A percentile compares a stretch with the other conserved stretches of the same genome.
These are phyloP conservation scores for Zygotorulaspora sp. DNA, from an alignment of 805 yeast species.

Conservation along the genomic window DNA sequence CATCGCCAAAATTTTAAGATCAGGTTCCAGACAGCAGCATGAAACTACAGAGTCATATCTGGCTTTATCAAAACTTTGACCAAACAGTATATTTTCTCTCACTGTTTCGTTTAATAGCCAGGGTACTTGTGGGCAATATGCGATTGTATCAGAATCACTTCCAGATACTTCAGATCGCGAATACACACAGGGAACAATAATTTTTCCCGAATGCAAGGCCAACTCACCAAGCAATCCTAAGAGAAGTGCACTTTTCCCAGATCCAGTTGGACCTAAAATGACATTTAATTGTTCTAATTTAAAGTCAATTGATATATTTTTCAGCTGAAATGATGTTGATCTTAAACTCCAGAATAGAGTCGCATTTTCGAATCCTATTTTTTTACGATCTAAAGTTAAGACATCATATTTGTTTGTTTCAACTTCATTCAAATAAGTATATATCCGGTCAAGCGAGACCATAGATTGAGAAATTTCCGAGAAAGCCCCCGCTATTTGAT, in stretches of 20 bases:
- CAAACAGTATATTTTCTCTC: conserved; percentile 70
- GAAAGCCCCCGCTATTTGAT: conserved; percentile 78
- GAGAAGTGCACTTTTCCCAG: conserved; percentile 81
- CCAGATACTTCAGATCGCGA: conserved; percentile 64
- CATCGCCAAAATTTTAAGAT: conserved; percentile 71
- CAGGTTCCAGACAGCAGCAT: conserved; percentile 80
- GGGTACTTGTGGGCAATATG: conserved; percentile 87
- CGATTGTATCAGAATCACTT: conserved; percentile 80
- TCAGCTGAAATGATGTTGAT: conserved; percentile 60
- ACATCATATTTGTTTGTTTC: conserved; percentile 82
- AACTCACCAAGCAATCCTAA: conserved; percentile 87
- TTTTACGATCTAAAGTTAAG: conserved; percentile 46
- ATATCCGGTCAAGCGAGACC: conserved; percentile 81
- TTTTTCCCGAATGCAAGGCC: conserved; percentile 60
- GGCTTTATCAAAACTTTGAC: conserved; percentile 58
- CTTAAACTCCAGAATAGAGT: conserved; percentile 62
- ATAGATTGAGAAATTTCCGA: conserved; percentile 74
- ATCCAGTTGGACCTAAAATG: conserved; percentile 81
- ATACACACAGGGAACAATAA: conserved; percentile 66
- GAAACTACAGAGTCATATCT: conserved; percentile 70
- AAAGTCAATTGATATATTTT: conserved; percentile 63
- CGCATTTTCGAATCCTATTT: conserved; percentile 72
- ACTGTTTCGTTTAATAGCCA: conserved; percentile 88
- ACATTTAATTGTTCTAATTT: conserved; percentile 66
- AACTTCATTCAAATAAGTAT: conserved; percentile 66